phyloP scores from a whole-genome alignment of 2,329 filamentous ascomycete genomes.

The Davidsoniella neocaledoniae region DNA sequence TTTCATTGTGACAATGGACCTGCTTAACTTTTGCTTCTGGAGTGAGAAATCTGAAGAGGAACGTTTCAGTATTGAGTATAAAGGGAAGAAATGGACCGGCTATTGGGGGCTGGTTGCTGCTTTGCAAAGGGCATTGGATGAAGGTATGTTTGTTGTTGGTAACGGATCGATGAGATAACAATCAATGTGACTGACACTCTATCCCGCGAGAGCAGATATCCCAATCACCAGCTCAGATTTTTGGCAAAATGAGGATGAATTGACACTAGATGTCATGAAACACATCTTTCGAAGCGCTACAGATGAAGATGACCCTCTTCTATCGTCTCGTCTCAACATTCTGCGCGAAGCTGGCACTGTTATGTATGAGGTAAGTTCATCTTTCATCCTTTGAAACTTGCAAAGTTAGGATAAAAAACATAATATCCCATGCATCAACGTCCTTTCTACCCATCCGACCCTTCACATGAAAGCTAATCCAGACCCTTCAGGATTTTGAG shows the following conservation, averaged over 20 bases:
- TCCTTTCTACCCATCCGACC: neutral
- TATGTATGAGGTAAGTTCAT: conserved; percentile 47
- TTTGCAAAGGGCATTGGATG: conserved; percentile 72
- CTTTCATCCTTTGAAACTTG: too few species aligned
- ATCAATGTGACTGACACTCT: neutral
- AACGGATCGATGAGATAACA: neutral
- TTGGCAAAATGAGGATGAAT: conserved; percentile 64
- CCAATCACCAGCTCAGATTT: conserved; percentile 79
- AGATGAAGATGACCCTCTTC: conserved; percentile 70
- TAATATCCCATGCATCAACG: neutral
- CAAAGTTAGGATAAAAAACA: too few species aligned
- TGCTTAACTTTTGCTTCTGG: conserved; percentile 97
- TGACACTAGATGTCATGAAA: conserved; percentile 53
- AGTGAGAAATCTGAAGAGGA: conserved; percentile 52
- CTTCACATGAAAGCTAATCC: neutral
- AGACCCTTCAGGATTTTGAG: conserved; percentile 46
- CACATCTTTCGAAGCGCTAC: conserved; percentile 78
- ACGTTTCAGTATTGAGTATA: conserved; percentile 70
- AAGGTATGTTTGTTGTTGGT: conserved; percentile 33
- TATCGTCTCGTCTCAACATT: conserved; percentile 60
- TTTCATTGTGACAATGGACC: conserved; percentile 95
- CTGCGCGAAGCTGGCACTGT: conserved; percentile 70
- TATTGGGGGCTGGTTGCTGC: conserved; percentile 90
- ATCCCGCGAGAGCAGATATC: conserved; percentile 37
- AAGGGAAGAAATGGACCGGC: conserved; percentile 69